A percentile compares a stretch with the other conserved stretches of the same genome.
phyloP scores from a whole-genome alignment of 169 alveolate species.

The Plasmodium billcollinsi region DNA sequence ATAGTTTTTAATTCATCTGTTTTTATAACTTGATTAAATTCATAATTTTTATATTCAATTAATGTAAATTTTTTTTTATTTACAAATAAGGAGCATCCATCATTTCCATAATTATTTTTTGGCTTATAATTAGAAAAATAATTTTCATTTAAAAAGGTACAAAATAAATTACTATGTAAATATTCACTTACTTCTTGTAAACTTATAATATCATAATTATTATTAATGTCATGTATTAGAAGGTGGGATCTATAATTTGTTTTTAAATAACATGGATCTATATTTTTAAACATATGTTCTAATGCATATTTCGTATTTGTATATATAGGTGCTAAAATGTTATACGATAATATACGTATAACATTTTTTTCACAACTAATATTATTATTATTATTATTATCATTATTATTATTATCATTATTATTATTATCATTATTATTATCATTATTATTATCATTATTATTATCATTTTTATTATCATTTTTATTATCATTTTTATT shows the following conservation, averaged over 20 bases:
- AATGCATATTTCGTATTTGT: conserved; percentile 66
- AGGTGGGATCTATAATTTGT: conserved; percentile 73
- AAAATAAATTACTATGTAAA: conserved; percentile 44
- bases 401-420: conserved; percentile 1
- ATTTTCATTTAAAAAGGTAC: conserved; percentile 40
- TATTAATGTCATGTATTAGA: conserved; percentile 41
- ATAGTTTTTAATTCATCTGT: conserved; percentile 31
- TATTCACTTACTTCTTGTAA: conserved; percentile 75
- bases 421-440: not conserved
- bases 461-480: not conserved
- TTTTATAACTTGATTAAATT: conserved; percentile 58
- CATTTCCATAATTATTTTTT: conserved; percentile 56
- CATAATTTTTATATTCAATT: conserved; percentile 56
- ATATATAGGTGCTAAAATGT: conserved; percentile 72
- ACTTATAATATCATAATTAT: conserved; percentile 53
- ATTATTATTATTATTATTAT: not conserved
- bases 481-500: conserved; percentile 23
- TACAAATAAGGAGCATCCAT: conserved; percentile 75
- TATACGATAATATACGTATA: conserved; percentile 57
- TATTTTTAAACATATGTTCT: conserved; percentile 66
- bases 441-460: not conserved
- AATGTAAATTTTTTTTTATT: conserved; percentile 54
- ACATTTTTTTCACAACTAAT: not conserved
- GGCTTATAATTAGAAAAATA: conserved; percentile 43
- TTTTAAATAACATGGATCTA: conserved; percentile 57